Evolutionary conservation across 495 filamentous ascomycete genomes (phyloP), one percentile per base, ranked within the genome.

Genomic region (Daldinia caldariorum): DNA sequence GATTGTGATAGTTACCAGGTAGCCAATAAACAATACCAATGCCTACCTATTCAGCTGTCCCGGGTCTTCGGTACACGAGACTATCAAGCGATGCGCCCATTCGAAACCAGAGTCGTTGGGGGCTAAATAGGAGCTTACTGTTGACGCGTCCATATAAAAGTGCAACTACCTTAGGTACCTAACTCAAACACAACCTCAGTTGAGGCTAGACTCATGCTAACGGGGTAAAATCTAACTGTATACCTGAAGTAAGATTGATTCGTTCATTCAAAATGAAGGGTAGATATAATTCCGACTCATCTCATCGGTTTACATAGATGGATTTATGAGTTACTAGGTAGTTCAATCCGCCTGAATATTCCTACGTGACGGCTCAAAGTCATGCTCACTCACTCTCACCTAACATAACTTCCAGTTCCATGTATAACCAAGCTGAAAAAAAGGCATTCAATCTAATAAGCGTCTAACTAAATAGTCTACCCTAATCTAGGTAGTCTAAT

Each of bases 341-440:
- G 26, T 26, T 26, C 26, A 26, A 3, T 43, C 39, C 16, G 2
- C n/a, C 41, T 20, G 4, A 18, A 51, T 32, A n/a, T 31, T 10
- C 49, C 12, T 51, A 31, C 49, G 5, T n/a, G 49, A 31, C 14
- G n/a, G 31, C 51, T 26, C 51, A 35, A 55, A 26, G 26, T 26
- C 26, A 26, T 26, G 26, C 26, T 26, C 26, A 26, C 26, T 26
- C 26, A 26, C 26, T 26, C 22, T 35, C n/a, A 20, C 20, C 6
- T 31, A 53, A 13, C 49, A 35, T 32, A 51, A n/a, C 13, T 13
- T 51, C 22, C 50, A 53, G 50, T 22, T 53, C 31, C 31, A 5
- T 62, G 6, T 51, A 51, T 35, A 13, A 56, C 51, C 41, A 31
- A 55, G 39, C 38, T 56, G 49, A 29, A 54, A 53, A 16, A 20